A percentile compares a stretch with the other conserved stretches of the same genome.
These are phyloP conservation scores for Primulina tabacum DNA, from an alignment of 257 asterid genomes.

Conservation along the genomic window DNA sequence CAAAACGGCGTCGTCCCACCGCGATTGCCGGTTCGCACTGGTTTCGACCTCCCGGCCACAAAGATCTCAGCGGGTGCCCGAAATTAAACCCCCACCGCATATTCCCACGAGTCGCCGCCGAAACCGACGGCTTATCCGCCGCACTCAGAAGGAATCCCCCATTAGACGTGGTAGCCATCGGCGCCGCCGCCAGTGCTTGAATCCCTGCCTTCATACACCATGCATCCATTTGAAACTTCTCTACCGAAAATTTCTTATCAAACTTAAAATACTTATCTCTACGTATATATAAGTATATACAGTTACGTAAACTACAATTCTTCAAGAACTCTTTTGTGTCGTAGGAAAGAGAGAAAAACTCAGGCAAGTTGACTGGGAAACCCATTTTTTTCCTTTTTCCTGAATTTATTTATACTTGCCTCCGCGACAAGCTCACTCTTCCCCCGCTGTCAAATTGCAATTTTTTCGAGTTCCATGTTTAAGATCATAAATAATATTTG, in stretches of 20 bases:
- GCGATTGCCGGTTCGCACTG: conserved; percentile 58
- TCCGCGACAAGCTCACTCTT: no score
- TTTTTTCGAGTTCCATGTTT: no score
- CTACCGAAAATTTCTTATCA: conserved; percentile 3
- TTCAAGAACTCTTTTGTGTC: conserved; percentile 19
- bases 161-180: conserved; percentile 46
- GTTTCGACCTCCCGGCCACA: conserved; percentile 56
- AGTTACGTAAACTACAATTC: conserved; percentile 36
- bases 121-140: conserved; percentile 41
- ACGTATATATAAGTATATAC: conserved; percentile 13
- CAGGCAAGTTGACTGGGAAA: not conserved
- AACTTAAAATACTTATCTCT: not conserved
- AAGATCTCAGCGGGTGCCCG: conserved; percentile 65
- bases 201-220: conserved; percentile 70
- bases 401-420: no score
- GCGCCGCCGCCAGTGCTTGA: conserved; percentile 50
- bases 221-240: conserved; percentile 52
- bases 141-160: conserved; percentile 57
- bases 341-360: not conserved
- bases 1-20: conserved; percentile 58
- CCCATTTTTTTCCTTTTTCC: no score
- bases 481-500: no score
- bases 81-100: conserved; percentile 76
- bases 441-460: no score
- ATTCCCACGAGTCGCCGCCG: conserved; percentile 28